Conservation (phyloP, 1,284 basidiomycete species). For the Neotropicomus parvogracilis region DNA sequence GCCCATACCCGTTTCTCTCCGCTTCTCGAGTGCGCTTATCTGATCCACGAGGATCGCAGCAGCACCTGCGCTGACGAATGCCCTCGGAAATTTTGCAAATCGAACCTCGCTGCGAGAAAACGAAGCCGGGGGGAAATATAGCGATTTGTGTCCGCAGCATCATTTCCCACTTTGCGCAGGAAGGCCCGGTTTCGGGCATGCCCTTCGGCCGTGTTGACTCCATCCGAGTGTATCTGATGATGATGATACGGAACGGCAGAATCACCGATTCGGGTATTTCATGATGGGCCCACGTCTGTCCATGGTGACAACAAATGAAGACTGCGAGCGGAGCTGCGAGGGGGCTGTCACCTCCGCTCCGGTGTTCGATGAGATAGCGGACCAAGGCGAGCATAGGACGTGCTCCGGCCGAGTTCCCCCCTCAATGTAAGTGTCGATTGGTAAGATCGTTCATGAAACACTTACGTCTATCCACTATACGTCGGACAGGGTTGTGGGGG, state of each 20-base stretch:
- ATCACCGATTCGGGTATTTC: constrained; percentile 11
- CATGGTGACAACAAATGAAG: constrained; percentile 37
- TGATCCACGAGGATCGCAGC: constrained; percentile 32
- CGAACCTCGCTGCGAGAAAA: constrained; percentile 17
- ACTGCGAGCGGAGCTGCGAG: constrained; percentile 28
- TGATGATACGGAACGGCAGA: constrained; percentile 4
- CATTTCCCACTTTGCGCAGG: constrained; percentile 6
- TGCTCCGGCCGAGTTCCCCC: constrained; percentile 35
- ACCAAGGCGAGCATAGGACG: constrained; percentile 34
- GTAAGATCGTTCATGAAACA: constrained; percentile 38
- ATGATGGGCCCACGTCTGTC: constrained; percentile 26
- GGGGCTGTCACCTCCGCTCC: constrained; percentile 6
- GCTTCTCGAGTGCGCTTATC: constrained; percentile 22
- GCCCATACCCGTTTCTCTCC: constrained; percentile 28
- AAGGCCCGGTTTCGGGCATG: constrained; percentile 6
- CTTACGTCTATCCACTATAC: constrained; percentile 37
- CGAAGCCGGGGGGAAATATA: constrained; percentile 19
- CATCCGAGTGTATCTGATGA: constrained; percentile 15
- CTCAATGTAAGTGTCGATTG: constrained; percentile 38
- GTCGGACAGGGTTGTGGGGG: constrained; percentile 46
- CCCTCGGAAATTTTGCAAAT: constrained; percentile 31
- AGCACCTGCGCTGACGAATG: constrained; percentile 19
- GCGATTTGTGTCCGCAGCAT: constrained; percentile 19
- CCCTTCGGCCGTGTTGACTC: constrained; percentile 21
- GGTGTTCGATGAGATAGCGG: constrained; percentile 22